Evolutionary conservation across 176 grass and related monocot genomes (phyloP), one percentile per base, ranked within the genome.

Genomic region (Calamus simplicifolius): DNA sequence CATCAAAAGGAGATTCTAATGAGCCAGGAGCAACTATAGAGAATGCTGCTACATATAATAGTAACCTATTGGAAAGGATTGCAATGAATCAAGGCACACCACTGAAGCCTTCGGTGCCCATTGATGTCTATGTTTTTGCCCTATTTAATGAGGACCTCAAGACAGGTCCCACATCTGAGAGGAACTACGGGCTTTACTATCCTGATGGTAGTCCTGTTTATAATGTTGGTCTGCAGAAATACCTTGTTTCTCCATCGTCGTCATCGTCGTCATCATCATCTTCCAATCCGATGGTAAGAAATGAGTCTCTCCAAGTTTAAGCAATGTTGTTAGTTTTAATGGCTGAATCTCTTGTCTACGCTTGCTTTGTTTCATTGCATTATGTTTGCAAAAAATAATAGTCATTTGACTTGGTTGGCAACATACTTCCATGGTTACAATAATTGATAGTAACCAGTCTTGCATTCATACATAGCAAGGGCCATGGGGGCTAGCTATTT

Each of bases 91-190:
- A 95, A 79, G 85, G 85, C 0, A 95, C 89, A 7, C 89, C 89
- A 27, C 63, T 76, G 43, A 85, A 85, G 79, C 89, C 89, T 19
- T n/a, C 60, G 43, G 81, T 85, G 77, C 89, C 89, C 16, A 31
- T 95, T 51, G 85, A 95, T 66, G 89, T 95, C 16, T 87, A 70
- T 76, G 89, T 95, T 0, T 95, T 95, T 69, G 89, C 89, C 55
- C 57, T 95, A 18, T 95, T 95, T 76, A 95, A 95, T 62, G 89
- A 95, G 81, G 5, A 95, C 76, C 54, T 67, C 71, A 95, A 95
- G 67, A 78, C 81, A 0, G 85, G 85, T 0, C 75, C 89, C 5
- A 70, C 89, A 10, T 95, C 89, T 19, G 89, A 95, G 10, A 62
- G 89, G 13, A 95, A 95, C 67, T 95, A 95, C 29, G 89, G 89